Evolutionary conservation across 1,139 yeast species (phyloP).

Genomic region (Suhomyces terraborum): DNA sequence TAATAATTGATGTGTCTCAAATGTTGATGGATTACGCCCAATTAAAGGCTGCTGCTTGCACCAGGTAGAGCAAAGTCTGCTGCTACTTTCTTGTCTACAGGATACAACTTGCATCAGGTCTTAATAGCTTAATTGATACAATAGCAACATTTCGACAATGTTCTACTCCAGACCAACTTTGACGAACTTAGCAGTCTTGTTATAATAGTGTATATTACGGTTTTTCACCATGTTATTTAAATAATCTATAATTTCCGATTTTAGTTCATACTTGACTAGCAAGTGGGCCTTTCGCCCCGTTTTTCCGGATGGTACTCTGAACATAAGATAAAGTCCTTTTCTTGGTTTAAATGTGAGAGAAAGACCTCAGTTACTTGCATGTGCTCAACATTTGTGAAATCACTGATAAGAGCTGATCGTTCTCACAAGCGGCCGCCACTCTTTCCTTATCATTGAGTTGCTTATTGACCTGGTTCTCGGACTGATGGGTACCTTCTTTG

Average conservation of each 20-base stretch:
- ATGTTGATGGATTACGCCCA: constrained; percentile 43
- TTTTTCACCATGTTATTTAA: constrained; percentile 5
- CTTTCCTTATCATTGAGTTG: constrained; percentile 97
- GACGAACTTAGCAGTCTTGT: neutral
- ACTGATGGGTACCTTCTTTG: constrained; percentile 92
- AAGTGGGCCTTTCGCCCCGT: neutral
- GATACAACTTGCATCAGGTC: neutral
- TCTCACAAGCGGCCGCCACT: constrained; percentile 98
- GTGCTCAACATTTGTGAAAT: constrained; percentile 90
- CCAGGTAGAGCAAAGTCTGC: neutral
- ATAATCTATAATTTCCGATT: constrained; percentile 1
- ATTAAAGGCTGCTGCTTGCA: constrained; percentile 21
- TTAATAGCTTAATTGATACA: neutral
- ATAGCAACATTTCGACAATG: neutral
- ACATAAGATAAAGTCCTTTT: neutral
- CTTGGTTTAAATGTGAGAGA: no score
- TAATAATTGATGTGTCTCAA: constrained; percentile 41
- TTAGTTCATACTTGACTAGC: neutral
- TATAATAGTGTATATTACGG: constrained; percentile 13
- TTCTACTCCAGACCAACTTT: neutral
- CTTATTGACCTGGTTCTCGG: constrained; percentile 93
- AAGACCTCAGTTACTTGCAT: constrained; percentile 42
- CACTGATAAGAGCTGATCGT: constrained; percentile 84
- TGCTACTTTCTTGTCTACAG: neutral
- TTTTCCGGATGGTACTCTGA: no score